Evolutionary conservation across 331 rosid genomes (phyloP).

Genomic region (Rhamnella rubrinervis): DNA sequence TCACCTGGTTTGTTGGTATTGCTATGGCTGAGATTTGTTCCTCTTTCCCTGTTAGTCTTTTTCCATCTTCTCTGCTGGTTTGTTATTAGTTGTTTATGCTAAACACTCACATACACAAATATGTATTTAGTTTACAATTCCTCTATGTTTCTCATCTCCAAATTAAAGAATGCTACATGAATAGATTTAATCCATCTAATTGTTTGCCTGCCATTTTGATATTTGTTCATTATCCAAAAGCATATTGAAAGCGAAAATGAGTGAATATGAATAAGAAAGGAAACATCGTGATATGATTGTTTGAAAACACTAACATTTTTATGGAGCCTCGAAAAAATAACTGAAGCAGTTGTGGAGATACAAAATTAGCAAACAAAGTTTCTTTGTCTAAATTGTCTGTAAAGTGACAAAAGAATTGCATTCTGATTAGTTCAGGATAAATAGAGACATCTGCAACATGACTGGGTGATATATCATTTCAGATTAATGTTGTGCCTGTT

Average conservation of each 20-base stretch:
- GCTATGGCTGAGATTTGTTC: constrained; percentile 97
- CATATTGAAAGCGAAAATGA: background rate
- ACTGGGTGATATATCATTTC: too few species aligned
- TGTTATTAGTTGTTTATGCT: background rate
- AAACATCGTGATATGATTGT: background rate
- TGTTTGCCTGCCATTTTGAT: background rate
- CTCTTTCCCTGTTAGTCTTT: constrained; percentile 67
- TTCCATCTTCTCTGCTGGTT: constrained; percentile 4
- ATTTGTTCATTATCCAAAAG: background rate
- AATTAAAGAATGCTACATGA: background rate
- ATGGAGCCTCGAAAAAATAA: too few species aligned
- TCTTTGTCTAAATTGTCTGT: too few species aligned
- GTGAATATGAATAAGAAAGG: background rate
- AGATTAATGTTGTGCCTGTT: too few species aligned
- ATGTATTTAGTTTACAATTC: background rate
- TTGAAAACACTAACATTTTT: too few species aligned
- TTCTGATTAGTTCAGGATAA: too few species aligned
- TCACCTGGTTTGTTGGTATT: constrained; percentile 84
- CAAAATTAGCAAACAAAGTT: too few species aligned
- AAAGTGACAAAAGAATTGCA: too few species aligned
- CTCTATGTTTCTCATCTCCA: background rate
- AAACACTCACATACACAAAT: background rate
- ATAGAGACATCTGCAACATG: too few species aligned
- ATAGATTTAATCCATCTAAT: background rate
- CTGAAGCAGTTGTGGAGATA: background rate